Evolutionary conservation across 1,139 yeast genomes (phyloP).

Genomic region (Zygoascus hellenicus): DNA sequence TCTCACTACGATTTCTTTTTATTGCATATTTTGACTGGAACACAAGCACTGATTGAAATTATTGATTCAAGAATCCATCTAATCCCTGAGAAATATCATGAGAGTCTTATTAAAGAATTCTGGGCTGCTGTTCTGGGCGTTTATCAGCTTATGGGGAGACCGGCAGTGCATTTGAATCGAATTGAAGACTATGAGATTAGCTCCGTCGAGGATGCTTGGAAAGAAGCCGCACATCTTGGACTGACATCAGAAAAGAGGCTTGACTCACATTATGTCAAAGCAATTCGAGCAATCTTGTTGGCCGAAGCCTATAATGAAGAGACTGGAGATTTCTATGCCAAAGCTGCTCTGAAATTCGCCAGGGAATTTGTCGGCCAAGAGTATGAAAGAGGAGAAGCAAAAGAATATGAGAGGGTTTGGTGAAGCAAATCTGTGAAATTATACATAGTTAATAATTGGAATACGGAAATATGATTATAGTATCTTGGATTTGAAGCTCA

Average conservation of each 20-base stretch:
- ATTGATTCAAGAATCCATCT: slow-evolving; percentile 16
- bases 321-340: slow-evolving; percentile 20
- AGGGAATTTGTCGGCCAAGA: slow-evolving; percentile 3
- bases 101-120: slow-evolving; percentile 16
- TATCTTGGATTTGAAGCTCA: too few relatives aligned
- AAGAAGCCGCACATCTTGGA: slow-evolving; percentile 18
- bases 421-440: too few relatives aligned
- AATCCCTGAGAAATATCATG: slow-evolving; percentile 17
- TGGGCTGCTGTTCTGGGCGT: slow-evolving; percentile 23
- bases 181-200: slow-evolving; percentile 14
- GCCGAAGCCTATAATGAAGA: slow-evolving; percentile 20
- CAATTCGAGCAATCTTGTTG: slow-evolving; percentile 25
- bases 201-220: slow-evolving; percentile 20
- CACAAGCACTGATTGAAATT: slow-evolving; percentile 29
- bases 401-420: not conserved
- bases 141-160: slow-evolving; percentile 25
- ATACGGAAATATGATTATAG: too few relatives aligned
- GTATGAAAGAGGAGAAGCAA: not conserved
- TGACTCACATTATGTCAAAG: slow-evolving; percentile 27
- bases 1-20: slow-evolving; percentile 28
- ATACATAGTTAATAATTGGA: too few relatives aligned
- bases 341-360: slow-evolving; percentile 23
- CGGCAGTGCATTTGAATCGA: slow-evolving; percentile 19
- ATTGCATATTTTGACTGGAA: slow-evolving; percentile 29
- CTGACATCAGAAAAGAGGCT: slow-evolving; percentile 17